Conservation (phyloP, 306 rosid species). For the Medicago ruthenica region DNA sequence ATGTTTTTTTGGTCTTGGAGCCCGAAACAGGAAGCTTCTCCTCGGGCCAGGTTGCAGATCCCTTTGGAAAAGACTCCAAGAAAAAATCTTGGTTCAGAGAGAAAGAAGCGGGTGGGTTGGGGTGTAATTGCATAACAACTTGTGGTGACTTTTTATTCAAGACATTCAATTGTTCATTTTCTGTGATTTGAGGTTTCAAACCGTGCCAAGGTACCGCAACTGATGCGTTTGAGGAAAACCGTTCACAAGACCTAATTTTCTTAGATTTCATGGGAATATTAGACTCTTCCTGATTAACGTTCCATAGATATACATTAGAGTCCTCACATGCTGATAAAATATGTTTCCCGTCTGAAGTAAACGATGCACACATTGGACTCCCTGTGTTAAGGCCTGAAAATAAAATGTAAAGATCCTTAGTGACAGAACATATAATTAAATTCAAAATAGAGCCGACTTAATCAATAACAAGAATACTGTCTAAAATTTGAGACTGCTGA, state of each 20-base stretch:
- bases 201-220: conserved; percentile 68
- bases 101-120: conserved; percentile 62
- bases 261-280: conserved; percentile 41
- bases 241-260: conserved; percentile 58
- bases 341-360: conserved; percentile 93
- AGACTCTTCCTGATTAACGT: conserved; percentile 51
- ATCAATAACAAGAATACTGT: too few species aligned
- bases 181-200: conserved; percentile 51
- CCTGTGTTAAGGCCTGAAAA: conserved; percentile 66
- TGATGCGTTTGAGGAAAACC: conserved; percentile 59
- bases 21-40: conserved; percentile 85
- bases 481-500: too few species aligned
- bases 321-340: conserved; percentile 88
- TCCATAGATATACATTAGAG: conserved; percentile 88
- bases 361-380: conserved; percentile 68
- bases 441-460: too few species aligned
- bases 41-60: conserved; percentile 98
- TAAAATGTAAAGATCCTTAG: conserved; percentile 46
- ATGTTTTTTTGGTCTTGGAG: conserved; percentile 51
- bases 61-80: conserved; percentile 80
- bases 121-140: conserved; percentile 34
- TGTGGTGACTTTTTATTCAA: conserved; percentile 49
- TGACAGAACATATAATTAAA: conserved; percentile 19
- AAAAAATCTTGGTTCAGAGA: conserved; percentile 69
- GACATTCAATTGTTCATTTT: conserved; percentile 47